Evolutionary conservation across 371 early-diverging fungal genomes (phyloP), one percentile per base, ranked within the genome.

Genomic region (Rhizopus delemar): DNA sequence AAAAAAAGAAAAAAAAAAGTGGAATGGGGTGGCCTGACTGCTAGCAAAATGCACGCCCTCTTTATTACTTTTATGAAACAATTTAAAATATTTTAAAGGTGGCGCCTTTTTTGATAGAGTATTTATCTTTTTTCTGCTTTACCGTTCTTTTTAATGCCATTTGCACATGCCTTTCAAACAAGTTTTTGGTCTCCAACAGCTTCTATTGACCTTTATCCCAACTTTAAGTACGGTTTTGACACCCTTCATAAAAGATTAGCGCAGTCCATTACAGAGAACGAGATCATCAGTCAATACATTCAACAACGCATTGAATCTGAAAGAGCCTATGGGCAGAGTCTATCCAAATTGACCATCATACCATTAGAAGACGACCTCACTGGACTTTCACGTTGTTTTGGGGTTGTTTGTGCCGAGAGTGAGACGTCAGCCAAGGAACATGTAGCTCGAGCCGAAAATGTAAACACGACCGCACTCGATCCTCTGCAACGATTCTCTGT

Each of bases 351-450:
- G 13, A 22, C 22, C 39, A 57, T 71, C 48, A 66, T 74, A 45
- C 68, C 83, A 39, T 56, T 73, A 78, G 3, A 57, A 41, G 36
- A 22, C 11, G 9, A 60, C 15, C 32, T 46, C 51, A 28, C 65
- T 60, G 81, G 86, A 6, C 73, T 91, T 41, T 81, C 83, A 59
- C 81, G 78, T 49, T 87, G 87, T n/a, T 91, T 83, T 57, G 83
- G 86, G 57, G 82, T 85, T 1, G 75, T 91, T 15, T 78, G 83
- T 16, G 54, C 74, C 5, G 91, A 91, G 57, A 84, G 88, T 60
- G 54, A 69, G 28, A 79, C 80, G 11, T 76, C 86, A 28, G 75
- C 80, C 7, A 69, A 80, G 13, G 81, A 81, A 0, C 90, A 91
- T 62, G 49, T 69, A 2, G 66, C 71, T 13, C 66, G 88, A 8